Conservation (phyloP, 2,329 filamentous ascomycete genomes). For the Microdochium paspali region DNA sequence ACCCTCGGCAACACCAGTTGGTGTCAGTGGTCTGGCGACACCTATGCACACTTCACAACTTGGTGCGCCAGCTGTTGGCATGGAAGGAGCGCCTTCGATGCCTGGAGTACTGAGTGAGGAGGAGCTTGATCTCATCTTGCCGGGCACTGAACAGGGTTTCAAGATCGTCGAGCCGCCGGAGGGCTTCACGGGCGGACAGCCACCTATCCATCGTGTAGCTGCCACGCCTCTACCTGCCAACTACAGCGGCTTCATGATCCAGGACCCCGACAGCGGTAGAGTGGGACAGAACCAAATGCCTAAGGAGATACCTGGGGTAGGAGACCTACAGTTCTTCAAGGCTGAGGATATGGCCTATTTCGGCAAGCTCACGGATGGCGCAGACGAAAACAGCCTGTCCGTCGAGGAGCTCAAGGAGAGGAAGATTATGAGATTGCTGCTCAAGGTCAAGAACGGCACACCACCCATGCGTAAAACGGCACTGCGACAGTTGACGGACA, state of each 20-base stretch:
- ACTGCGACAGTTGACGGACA: slow-evolving; percentile 92
- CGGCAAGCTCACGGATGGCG: slow-evolving; percentile 89
- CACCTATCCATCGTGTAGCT: slow-evolving; percentile 65
- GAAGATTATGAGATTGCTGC: slow-evolving; percentile 92
- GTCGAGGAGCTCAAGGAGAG: slow-evolving; percentile 96
- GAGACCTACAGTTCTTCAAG: slow-evolving; percentile 96
- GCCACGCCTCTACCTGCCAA: slow-evolving; percentile 64
- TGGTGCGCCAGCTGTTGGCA: slow-evolving; percentile 60
- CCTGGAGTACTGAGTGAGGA: slow-evolving; percentile 85
- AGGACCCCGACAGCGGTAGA: slow-evolving; percentile 79
- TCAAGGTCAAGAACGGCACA: slow-evolving; percentile 99
- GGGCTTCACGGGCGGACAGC: slow-evolving; percentile 78
- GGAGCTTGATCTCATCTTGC: slow-evolving; percentile 85
- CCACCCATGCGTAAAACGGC: slow-evolving; percentile 98
- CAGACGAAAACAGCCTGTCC: slow-evolving; percentile 81
- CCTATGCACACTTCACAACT: slow-evolving; percentile 65
- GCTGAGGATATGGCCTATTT: slow-evolving; percentile 98
- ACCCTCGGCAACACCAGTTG: slow-evolving; percentile 68
- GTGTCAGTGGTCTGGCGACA: slow-evolving; percentile 64
- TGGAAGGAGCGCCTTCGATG: slow-evolving; percentile 68
- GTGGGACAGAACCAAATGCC: slow-evolving; percentile 83
- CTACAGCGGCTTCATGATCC: slow-evolving; percentile 82
- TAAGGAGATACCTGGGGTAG: slow-evolving; percentile 91
- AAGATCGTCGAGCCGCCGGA: slow-evolving; percentile 84
- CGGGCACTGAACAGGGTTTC: slow-evolving; percentile 82